Percentiles rank a stretch among this genome's conserved stretches.
Conservation (phyloP, 1,284 basidiomycete species). For the Pholiota adiposa region DNA sequence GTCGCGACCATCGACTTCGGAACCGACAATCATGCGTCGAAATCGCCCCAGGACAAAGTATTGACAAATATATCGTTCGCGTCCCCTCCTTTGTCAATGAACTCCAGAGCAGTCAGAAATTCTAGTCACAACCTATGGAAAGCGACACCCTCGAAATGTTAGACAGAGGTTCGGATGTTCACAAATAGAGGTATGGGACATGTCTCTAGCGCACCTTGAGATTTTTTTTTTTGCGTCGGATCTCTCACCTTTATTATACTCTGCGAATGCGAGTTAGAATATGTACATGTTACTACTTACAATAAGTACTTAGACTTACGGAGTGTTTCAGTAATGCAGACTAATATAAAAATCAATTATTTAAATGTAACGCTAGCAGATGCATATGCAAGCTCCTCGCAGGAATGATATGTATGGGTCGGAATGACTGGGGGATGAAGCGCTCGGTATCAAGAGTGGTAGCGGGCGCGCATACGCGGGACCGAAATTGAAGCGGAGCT, state of each 20-base stretch:
- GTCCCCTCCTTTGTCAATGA: not conserved
- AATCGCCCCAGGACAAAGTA: not conserved
- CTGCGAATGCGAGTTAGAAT: too few species aligned
- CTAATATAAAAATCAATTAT: not conserved
- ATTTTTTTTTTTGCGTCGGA: not conserved
- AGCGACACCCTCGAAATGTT: not conserved
- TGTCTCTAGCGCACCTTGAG: not conserved
- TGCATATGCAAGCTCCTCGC: too few species aligned
- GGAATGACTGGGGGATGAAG: too few species aligned
- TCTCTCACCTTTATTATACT: too few species aligned
- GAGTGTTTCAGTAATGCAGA: too few species aligned
- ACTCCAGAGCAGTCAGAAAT: too few species aligned
- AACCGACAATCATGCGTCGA: not conserved
- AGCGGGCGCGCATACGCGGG: not conserved
- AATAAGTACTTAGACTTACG: too few species aligned
- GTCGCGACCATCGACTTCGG: not conserved
- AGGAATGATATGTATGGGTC: too few species aligned
- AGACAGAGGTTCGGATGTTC: not conserved
- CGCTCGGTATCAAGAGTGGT: too few species aligned
- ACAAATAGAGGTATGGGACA: not conserved
- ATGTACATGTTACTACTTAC: too few species aligned
- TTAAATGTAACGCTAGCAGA: too few species aligned
- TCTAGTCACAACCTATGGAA: not conserved
- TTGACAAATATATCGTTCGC: not conserved
- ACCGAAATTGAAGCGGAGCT: slow-evolving; percentile 7